Evolutionary conservation across 371 early-diverging fungal genomes (phyloP), one percentile per base, ranked within the genome.

Genomic region (Rhizomucor miehei): DNA sequence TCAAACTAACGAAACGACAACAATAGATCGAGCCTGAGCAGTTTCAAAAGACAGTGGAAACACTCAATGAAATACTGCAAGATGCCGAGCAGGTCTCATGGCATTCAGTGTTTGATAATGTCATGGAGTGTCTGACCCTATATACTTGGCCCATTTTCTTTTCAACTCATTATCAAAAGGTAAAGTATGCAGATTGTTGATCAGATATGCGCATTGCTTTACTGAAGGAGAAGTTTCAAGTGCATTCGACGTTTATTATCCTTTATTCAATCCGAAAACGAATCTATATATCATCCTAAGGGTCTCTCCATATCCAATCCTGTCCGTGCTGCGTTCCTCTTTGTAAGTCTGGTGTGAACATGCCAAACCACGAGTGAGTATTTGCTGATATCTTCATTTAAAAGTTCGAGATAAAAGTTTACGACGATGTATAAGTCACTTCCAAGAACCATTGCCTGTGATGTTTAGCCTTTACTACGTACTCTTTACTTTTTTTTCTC

Each of bases 81-180:
- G 56, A 66, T 55, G 76, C 76, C 3, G 76, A 75, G 48, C 62
- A 64, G 46, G 20, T 75, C 34, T 63, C 73, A 8, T 66, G 60
- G 55, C 40, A 48, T 24, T 54, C 60, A 44, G 65, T 71, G 9
- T 56, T 75, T 37, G 69, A 75, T 51, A 75, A 75, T 54, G 52
- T 75, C 16, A 59, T 75, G 51, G 76, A 75, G 47, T 66, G 59
- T 37, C 47, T 70, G 20, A 72, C 70, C 17, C 69, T 75, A 9
- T 75, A 75, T 40, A 43, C 65, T 5, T 75, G 70, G 76, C 73
- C 76, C 8, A 45, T 75, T 5, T 51, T 71, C 5, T 67, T 69
- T 48, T 63, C 69, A 4, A 67, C 73, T 5, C 61, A 75, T 51
- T 72, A 75, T 55, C 76, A 75, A 58, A 59, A 63, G 52, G 75